Evolutionary conservation across 1,284 basidiomycete genomes (phyloP), one percentile per base, ranked within the genome.

Genomic region (Fistulina hepatica): DNA sequence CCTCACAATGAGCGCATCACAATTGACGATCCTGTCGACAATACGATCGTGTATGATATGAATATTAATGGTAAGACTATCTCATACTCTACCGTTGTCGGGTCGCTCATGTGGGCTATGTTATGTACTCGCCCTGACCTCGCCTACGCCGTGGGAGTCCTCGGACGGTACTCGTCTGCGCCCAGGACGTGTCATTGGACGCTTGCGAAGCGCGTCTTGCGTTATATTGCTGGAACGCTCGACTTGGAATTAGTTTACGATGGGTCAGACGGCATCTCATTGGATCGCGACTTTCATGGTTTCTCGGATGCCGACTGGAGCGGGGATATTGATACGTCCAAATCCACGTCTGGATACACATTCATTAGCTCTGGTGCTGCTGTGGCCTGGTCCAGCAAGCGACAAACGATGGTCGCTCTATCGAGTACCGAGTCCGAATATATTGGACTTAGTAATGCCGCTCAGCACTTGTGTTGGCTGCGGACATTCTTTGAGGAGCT

Each of bases 341-440:
- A 42, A 27, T 55, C 53, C 2, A 50, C 48, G 26, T 55, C 50
- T 3, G 58, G 59, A 1, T 60, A 52, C 39, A 45, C 47, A n/a
- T 55, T 54, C 41, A 41, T 51, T 20, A 37, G 33, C 11, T 31
- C 36, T 5, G 23, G 33, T 1, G 59, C 48, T 24, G 52, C 55
- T 17, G 46, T 64, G 17, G 41, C 39, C 1, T 62, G 59, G 59
- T 39, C 41, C 24, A 48, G 49, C 5, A 54, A 54, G 25, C 49
- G 51, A 9, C 61, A 64, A 40, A 34, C 45, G 2, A 49, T 52
- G 0, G 49, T 61, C 5, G 54, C 61, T 1, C 45, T 50, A 0
- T 62, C 55, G 1, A 56, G 52, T 1, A 56, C 52, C 0, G 60
- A 65, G 44, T 55, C 59, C 1, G 56, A 64, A 36, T 64, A 64